Percentiles rank a stretch among this genome's conserved stretches.
These are phyloP conservation scores for Geopyxis carbonaria DNA, from an alignment of 495 filamentous ascomycete species.

Conservation along the genomic window DNA sequence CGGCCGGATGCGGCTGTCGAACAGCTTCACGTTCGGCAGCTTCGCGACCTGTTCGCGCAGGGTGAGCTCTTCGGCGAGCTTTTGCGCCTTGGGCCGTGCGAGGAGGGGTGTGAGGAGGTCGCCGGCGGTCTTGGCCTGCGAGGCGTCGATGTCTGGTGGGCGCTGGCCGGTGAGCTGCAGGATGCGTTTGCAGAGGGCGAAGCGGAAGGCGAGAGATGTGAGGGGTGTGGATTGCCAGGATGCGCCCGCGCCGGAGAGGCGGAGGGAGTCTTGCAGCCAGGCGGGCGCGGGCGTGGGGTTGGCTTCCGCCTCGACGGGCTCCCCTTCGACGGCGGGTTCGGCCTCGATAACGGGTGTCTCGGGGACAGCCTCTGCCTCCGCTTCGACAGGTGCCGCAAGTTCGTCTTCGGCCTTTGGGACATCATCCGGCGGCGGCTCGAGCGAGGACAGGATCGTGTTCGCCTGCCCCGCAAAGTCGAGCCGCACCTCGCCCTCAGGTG, in stretches of 20 bases:
- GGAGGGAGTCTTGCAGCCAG: background rate
- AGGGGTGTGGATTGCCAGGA: too few relatives aligned
- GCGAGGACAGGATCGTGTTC: conserved; percentile 4
- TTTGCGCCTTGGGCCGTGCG: conserved; percentile 42
- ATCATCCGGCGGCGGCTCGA: background rate
- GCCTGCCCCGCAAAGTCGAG: conserved; percentile 9
- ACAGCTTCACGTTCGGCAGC: conserved; percentile 56
- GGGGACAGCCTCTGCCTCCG: background rate
- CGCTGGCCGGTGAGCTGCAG: conserved; percentile 58
- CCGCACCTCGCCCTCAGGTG: conserved; percentile 1
- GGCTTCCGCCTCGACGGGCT: conserved; percentile 1
- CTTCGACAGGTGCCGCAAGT: background rate
- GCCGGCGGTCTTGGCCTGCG: conserved; percentile 34
- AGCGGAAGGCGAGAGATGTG: background rate
- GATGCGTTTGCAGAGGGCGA: conserved; percentile 31
- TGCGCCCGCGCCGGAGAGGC: too few relatives aligned
- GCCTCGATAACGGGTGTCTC: too few relatives aligned
- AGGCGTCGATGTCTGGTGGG: conserved; percentile 50
- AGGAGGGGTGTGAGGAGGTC: conserved; percentile 38
- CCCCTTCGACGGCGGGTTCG: background rate
- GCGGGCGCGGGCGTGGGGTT: background rate
- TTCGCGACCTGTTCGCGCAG: conserved; percentile 28
- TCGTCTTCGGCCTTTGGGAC: background rate
- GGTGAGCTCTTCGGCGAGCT: conserved; percentile 30
- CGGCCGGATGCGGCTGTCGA: conserved; percentile 39